These are phyloP conservation scores for Cladosporium sphaerospermum DNA, from an alignment of 2,329 filamentous ascomycete genomes.

Conservation along the genomic window DNA sequence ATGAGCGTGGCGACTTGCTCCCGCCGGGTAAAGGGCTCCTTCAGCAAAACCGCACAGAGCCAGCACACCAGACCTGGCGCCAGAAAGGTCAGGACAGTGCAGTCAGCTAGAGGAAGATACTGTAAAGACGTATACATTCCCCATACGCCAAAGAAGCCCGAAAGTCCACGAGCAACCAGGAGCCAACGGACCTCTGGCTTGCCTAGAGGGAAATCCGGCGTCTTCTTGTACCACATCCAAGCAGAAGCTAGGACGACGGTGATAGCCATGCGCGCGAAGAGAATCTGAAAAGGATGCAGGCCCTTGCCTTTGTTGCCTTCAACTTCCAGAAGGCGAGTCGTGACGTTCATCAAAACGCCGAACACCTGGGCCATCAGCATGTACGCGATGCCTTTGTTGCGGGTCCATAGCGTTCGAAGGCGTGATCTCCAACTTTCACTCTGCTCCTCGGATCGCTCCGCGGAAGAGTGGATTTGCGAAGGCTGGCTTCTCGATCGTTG, in stretches of 20 bases:
- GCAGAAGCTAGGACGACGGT: conserved; percentile 59
- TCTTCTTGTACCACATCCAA: conserved; percentile 68
- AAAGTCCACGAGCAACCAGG: conserved; percentile 60
- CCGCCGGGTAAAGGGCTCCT: conserved; percentile 69
- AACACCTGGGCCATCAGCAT: conserved; percentile 75
- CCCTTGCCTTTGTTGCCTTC: conserved; percentile 59
- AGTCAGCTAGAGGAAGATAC: conserved; percentile 79
- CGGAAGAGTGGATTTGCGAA: conserved; percentile 5
- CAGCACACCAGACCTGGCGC: conserved; percentile 73
- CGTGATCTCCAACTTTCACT: conserved; percentile 17
- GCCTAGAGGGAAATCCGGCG: conserved; percentile 66
- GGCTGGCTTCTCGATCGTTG: conserved; percentile 15
- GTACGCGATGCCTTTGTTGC: conserved; percentile 66
- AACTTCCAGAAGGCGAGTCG: conserved; percentile 66
- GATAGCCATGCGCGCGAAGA: conserved; percentile 72
- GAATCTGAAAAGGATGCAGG: conserved; percentile 77
- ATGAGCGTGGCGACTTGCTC: conserved; percentile 72
- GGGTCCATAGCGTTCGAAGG: conserved; percentile 46
- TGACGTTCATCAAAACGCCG: conserved; percentile 77
- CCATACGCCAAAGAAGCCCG: conserved; percentile 71
- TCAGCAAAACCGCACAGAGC: conserved; percentile 67
- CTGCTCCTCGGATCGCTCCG: not conserved
- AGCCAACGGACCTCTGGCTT: conserved; percentile 59
- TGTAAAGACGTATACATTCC: conserved; percentile 69
- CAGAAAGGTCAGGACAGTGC: conserved; percentile 84